These are phyloP conservation scores for Rhizopus sp. DNA, from an alignment of 371 early-diverging fungal species.

Conservation along the genomic window DNA sequence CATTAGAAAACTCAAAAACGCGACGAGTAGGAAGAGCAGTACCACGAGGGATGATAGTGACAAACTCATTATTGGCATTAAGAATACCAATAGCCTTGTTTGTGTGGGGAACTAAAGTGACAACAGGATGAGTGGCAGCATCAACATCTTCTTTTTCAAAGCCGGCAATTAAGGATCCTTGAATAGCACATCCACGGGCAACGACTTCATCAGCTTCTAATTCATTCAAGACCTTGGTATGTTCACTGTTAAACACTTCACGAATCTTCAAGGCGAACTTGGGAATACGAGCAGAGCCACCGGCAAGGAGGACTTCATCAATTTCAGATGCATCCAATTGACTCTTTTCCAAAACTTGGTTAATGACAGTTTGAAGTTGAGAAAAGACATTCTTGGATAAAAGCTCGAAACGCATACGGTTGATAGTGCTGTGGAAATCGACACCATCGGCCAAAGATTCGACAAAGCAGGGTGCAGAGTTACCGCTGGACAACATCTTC, in stretches of 20 bases:
- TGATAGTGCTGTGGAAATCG: constrained; percentile 88
- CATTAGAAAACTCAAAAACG: constrained; percentile 69
- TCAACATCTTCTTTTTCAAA: constrained; percentile 59
- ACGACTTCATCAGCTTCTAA: constrained; percentile 96
- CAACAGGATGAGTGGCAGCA: constrained; percentile 58
- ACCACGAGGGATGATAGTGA: constrained; percentile 77
- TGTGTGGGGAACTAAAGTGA: constrained; percentile 70
- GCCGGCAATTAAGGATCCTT: constrained; percentile 74
- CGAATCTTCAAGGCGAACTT: constrained; percentile 88
- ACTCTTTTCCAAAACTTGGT: constrained; percentile 71
- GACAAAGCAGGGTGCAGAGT: constrained; percentile 91
- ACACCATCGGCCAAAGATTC: constrained; percentile 92
- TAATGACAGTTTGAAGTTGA: constrained; percentile 76
- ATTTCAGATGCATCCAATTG: constrained; percentile 70
- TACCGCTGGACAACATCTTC: constrained; percentile 85
- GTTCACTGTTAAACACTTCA: constrained; percentile 81
- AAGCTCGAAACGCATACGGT: constrained; percentile 93
- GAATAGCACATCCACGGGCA: constrained; percentile 98
- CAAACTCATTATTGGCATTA: constrained; percentile 71
- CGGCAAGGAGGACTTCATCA: constrained; percentile 93
- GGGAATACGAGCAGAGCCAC: constrained; percentile 98
- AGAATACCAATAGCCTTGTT: constrained; percentile 80
- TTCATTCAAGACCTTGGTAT: constrained; percentile 75
- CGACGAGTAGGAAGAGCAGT: constrained; percentile 88
- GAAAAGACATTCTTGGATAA: constrained; percentile 80